These are phyloP conservation scores for Boletus speciosus DNA, from an alignment of 768 basidiomycete species.

Conservation along the genomic window DNA sequence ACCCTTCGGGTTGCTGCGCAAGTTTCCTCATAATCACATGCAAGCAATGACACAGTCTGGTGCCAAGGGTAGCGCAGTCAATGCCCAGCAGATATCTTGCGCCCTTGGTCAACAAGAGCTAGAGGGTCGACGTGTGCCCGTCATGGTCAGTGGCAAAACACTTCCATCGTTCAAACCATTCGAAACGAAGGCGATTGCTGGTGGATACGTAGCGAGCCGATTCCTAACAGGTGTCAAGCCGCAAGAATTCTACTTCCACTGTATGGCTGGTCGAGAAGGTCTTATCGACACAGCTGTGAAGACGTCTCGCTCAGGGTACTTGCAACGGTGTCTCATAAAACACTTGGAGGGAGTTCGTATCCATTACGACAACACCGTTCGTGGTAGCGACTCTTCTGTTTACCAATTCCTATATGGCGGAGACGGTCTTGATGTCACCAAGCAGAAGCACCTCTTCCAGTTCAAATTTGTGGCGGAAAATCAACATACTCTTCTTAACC, in stretches of 20 bases:
- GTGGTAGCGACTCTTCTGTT: slow-evolving; percentile 88
- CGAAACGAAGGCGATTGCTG: slow-evolving; percentile 97
- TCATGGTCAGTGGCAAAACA: slow-evolving; percentile 99
- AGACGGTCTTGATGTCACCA: slow-evolving; percentile 93
- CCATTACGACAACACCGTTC: slow-evolving; percentile 97
- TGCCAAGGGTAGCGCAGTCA: slow-evolving; percentile 96
- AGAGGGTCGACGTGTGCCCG: slow-evolving; percentile 96
- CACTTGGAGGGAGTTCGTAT: slow-evolving; percentile 95
- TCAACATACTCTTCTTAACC: slow-evolving; percentile 70
- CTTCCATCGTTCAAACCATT: slow-evolving; percentile 95
- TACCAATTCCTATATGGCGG: slow-evolving; percentile 98
- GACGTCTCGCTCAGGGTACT: slow-evolving; percentile 96
- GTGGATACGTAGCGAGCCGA: slow-evolving; percentile 96
- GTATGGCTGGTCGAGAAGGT: slow-evolving; percentile 99
- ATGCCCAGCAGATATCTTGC: slow-evolving; percentile 98
- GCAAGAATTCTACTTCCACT: slow-evolving; percentile 99
- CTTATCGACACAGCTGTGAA: slow-evolving; percentile 99
- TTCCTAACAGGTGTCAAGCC: slow-evolving; percentile 98
- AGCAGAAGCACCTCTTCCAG: slow-evolving; percentile 91
- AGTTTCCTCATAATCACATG: slow-evolving; percentile 99
- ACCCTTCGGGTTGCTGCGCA: slow-evolving; percentile 81
- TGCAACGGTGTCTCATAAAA: slow-evolving; percentile 97
- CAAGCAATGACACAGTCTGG: slow-evolving; percentile 98
- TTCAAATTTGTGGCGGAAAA: slow-evolving; percentile 94
- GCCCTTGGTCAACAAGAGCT: slow-evolving; percentile 95